Evolutionary conservation across 441 rosid species (phyloP), one percentile per base, ranked within the genome.

Genomic region (Gossypium aridum): DNA sequence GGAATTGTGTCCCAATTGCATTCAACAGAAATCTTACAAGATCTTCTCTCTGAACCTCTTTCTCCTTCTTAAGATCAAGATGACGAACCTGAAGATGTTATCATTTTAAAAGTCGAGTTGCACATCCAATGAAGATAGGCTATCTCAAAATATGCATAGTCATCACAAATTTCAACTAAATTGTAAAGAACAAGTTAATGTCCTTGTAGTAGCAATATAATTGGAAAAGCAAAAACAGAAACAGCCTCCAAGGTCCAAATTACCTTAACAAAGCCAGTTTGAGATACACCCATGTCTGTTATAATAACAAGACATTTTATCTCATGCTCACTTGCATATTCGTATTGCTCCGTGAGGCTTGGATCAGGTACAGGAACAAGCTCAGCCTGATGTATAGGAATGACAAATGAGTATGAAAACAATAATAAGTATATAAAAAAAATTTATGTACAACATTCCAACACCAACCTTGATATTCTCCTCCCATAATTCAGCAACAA

Each of bases 331-430:
- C 83, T 92, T 72, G 99, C 99, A 82, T 91, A 96, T 83, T 96
- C 98, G 72, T 93, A 93, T 82, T 96, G 98, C 85, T 93, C 98
- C 13, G 93, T 93, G 55, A 96, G 91, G 87, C 97, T 96, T 81
- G 99, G 97, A 89, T 96, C 98, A 3, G 94, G 92, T 70, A 83
- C 51, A 4, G 91, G 94, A 65, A 96, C 98, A 86, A 90, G 88
- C 82, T 88, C 93, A 64, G 98, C 97, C 99, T 93, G 86, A 71
- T 74, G 70, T 14, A 75, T 39, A 77, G 9, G 61, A 56, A 77
- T 70, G 47, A 72, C 12, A 22, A 22, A 67, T 77, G 64, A 81
- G 81, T 22, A 82, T 34, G 81, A 56, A 78, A 73, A 55, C 13
- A 22, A 19, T 22, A 19, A 55, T 7, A 55, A 55, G 20, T 19